Evolutionary conservation across 208 protist species (phyloP), one percentile per base, ranked within the genome.

Genomic region (Entamoeba moshkovskii): DNA sequence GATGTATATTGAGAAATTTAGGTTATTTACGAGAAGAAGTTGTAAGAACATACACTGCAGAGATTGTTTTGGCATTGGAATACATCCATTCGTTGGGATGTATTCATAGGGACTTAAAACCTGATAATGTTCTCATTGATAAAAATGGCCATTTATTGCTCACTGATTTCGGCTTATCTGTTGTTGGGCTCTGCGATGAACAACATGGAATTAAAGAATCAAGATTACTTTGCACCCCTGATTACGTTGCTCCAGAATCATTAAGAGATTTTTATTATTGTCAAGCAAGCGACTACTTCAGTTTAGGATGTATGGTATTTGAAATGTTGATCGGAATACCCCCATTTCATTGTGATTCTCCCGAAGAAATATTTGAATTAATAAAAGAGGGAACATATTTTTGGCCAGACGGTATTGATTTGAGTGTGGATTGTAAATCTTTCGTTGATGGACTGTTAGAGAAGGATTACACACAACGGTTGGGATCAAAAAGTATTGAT

Each of bases 261-360:
- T 96, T 99, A 42, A 96, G 96, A 66, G 96, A 97, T 66, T 96
- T 96, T 52, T 97, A 97, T 0, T 97, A 99, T 95, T 97, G 97
- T 42, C 98, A 98, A 95, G 97, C 97, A 47, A 97, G 98, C 29
- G 98, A 99, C 96, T 99, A 98, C 98, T 99, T 98, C 98, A 96
- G 96, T 92, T 97, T 98, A 94, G 98, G 98, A 66, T 97, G 98
- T 92, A 94, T 99, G 66, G 94, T 98, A 49, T 99, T 98, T 93
- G 97, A 98, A 94, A 97, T 98, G 94, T 49, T 98, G 3, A 94
- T 94, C 18, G 97, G 97, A 52, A 45, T 93, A 91, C 96, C 98
- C 48, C 97, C 98, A 45, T 98, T 98, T 95, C 98, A 97, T 95
- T 0, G 0, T 95, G 96, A 97, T 33, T 96, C 96, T 93, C 95